Evolutionary conservation across 2,329 filamentous ascomycete genomes (phyloP).

Genomic region (Aureobasidium sp.): DNA sequence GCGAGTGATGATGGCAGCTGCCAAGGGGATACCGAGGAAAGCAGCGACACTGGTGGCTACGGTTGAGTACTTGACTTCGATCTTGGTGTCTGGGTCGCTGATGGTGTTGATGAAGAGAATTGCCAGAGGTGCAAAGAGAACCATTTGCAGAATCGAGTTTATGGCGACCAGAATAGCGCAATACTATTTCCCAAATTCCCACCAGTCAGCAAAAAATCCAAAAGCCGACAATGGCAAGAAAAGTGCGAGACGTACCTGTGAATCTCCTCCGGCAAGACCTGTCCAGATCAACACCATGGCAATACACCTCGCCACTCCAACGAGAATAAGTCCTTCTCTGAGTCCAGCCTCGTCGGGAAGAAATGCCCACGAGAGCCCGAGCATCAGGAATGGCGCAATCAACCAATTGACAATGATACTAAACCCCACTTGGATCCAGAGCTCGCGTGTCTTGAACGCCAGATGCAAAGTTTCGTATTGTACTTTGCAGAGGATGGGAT

Average conservation of each 20-base stretch:
- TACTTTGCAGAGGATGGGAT: conserved; percentile 84
- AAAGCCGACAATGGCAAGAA: background rate
- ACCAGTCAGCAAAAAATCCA: background rate
- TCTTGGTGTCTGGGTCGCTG: conserved; percentile 36
- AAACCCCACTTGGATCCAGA: conserved; percentile 77
- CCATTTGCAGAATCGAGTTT: conserved; percentile 43
- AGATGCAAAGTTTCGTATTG: conserved; percentile 67
- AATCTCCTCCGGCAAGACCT: conserved; percentile 65
- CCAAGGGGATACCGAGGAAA: conserved; percentile 76
- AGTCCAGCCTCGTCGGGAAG: conserved; percentile 43
- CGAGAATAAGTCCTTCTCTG: conserved; percentile 64
- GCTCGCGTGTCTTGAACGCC: conserved; percentile 51
- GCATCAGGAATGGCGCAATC: conserved; percentile 75
- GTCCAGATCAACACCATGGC: conserved; percentile 87
- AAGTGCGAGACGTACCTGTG: conserved; percentile 36
- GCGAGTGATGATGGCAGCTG: conserved; percentile 69
- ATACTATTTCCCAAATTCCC: no score
- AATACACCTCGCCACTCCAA: conserved; percentile 79
- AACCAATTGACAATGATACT: conserved; percentile 78
- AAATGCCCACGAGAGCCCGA: conserved; percentile 60
- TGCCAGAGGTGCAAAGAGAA: conserved; percentile 42
- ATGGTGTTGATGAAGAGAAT: conserved; percentile 59
- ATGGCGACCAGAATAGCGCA: conserved; percentile 56
- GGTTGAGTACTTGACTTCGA: conserved; percentile 48
- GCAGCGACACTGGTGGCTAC: conserved; percentile 76